phyloP scores from a whole-genome alignment of 352 stramenopile species.

The Globisporangium okanoganense region DNA sequence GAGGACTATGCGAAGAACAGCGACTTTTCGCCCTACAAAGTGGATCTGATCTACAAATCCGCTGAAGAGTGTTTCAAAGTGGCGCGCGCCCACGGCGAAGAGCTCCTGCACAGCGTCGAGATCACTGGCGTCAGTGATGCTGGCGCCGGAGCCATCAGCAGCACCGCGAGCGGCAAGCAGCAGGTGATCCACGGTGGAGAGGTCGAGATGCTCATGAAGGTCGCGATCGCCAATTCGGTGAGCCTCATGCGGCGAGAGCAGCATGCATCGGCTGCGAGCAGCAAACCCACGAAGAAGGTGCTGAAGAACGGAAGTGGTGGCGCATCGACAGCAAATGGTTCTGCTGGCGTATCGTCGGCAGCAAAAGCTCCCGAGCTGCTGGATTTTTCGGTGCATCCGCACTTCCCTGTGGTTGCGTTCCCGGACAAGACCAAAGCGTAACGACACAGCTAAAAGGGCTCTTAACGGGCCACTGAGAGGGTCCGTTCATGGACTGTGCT shows the following conservation, averaged over 20 bases:
- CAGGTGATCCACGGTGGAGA: conserved; percentile 32
- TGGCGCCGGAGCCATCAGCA: background rate
- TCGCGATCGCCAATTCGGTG: conserved; percentile 63
- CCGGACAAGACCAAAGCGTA: conserved; percentile 14
- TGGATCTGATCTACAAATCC: conserved; percentile 80
- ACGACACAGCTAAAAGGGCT: background rate
- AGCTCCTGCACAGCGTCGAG: conserved; percentile 37
- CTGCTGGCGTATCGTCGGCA: background rate
- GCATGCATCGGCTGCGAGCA: conserved; percentile 8
- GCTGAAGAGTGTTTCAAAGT: conserved; percentile 83
- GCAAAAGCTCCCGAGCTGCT: conserved; percentile 29
- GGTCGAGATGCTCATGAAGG: conserved; percentile 50
- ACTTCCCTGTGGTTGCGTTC: conserved; percentile 65
- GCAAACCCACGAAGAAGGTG: conserved; percentile 24
- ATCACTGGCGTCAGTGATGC: conserved; percentile 15
- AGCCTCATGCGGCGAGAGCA: conserved; percentile 51
- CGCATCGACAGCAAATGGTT: background rate
- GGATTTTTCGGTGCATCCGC: conserved; percentile 64
- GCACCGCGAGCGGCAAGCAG: conserved; percentile 6
- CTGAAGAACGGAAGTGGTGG: conserved; percentile 18
- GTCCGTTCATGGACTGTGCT: no score
- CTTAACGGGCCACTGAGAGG: no score
- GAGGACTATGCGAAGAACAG: conserved; percentile 76
- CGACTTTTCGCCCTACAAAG: conserved; percentile 70
- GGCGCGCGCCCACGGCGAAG: conserved; percentile 47